Percentiles rank a stretch among this genome's conserved stretches.
These are phyloP conservation scores for Cadophora luteo-olivacea DNA, from an alignment of 2,329 filamentous ascomycete genomes.

Conservation along the genomic window DNA sequence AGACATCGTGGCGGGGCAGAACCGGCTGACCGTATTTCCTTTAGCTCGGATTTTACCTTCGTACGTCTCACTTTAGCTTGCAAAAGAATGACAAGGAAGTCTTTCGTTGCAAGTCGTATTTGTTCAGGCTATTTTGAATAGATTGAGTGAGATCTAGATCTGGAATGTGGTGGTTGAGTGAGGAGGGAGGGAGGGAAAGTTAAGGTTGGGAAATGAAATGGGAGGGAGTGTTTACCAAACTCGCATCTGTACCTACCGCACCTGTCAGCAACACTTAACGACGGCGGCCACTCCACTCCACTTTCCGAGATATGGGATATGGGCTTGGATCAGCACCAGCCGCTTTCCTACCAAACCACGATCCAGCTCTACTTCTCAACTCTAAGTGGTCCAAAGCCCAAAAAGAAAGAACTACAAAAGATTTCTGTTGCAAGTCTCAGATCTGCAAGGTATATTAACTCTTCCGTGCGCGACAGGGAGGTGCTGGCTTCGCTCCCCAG, in stretches of 20 bases:
- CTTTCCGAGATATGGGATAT: neutral
- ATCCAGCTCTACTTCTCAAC: neutral
- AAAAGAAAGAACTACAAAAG: neutral
- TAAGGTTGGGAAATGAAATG: too few species aligned
- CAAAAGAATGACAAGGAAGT: neutral
- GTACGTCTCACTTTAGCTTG: too few species aligned
- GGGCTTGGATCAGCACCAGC: neutral
- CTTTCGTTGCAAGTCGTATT: slow-evolving; percentile 8
- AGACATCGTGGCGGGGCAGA: slow-evolving; percentile 14
- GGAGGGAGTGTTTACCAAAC: neutral
- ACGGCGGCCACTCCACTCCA: neutral
- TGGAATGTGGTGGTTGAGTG: neutral
- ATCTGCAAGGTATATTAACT: slow-evolving; percentile 16
- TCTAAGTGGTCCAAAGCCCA: neutral
- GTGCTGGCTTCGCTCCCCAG: neutral
- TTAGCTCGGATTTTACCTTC: neutral
- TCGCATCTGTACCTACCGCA: neutral
- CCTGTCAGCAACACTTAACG: neutral
- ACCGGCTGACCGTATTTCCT: neutral
- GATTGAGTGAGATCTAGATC: slow-evolving; percentile 3
- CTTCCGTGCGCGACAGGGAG: slow-evolving; percentile 9
- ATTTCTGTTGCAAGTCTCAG: slow-evolving; percentile 14
- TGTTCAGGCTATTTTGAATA: slow-evolving; percentile 4
- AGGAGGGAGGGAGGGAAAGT: neutral
- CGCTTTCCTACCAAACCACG: neutral